phyloP scores from a whole-genome alignment of 257 asterid species.

The Solanum megistacrolobum region DNA sequence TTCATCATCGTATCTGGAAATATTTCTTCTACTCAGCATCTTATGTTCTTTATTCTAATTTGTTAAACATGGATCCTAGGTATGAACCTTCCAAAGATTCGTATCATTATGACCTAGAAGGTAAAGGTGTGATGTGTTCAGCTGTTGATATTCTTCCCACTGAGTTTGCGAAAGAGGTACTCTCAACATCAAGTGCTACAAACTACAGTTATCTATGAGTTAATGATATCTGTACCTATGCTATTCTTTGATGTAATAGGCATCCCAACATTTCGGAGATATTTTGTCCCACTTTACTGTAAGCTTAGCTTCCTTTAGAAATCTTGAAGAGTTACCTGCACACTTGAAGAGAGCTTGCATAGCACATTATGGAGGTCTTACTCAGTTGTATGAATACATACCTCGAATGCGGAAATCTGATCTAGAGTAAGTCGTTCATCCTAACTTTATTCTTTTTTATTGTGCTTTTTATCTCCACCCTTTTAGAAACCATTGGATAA shows the following conservation, averaged over 20 bases:
- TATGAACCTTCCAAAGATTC: slow-evolving; percentile 62
- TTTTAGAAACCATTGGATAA: background rate
- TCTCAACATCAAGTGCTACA: background rate
- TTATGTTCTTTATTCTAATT: background rate
- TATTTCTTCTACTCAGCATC: background rate
- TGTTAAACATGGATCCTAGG: slow-evolving; percentile 25
- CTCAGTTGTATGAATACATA: slow-evolving; percentile 70
- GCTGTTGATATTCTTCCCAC: slow-evolving; percentile 98
- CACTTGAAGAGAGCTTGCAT: slow-evolving; percentile 85
- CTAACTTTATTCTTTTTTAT: background rate
- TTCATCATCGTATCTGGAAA: background rate
- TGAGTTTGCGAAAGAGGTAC: slow-evolving; percentile 91
- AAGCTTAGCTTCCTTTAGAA: slow-evolving; percentile 53
- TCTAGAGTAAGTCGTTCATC: slow-evolving; percentile 46
- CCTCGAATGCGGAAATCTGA: slow-evolving; percentile 80
- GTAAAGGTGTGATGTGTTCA: slow-evolving; percentile 70
- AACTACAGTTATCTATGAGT: background rate
- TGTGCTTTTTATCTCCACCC: background rate
- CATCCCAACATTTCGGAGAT: slow-evolving; percentile 93
- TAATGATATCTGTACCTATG: background rate
- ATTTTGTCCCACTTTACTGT: slow-evolving; percentile 70
- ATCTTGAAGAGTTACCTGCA: slow-evolving; percentile 51
- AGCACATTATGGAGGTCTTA: slow-evolving; percentile 62
- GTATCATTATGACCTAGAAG: slow-evolving; percentile 73
- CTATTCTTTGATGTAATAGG: slow-evolving; percentile 27